Conservation (phyloP, 768 basidiomycete genomes). For the Tubosaeta brunneosetosa region DNA sequence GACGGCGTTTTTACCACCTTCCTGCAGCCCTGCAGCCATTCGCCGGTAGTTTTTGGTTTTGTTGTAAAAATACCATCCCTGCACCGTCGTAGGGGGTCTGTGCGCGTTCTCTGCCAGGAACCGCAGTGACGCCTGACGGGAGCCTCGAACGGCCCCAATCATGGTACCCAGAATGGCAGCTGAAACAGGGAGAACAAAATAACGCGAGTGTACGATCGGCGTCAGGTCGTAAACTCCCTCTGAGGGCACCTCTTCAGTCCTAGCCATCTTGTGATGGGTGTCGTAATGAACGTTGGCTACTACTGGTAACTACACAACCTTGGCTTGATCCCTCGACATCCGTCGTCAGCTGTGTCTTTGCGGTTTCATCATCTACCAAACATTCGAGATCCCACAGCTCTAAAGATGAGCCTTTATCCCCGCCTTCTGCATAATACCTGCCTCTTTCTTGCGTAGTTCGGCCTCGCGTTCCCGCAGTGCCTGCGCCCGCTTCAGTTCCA, state of each 20-base stretch:
- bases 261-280: constrained; percentile 13
- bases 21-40: constrained; percentile 65
- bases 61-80: constrained; percentile 95
- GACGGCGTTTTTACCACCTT: constrained; percentile 53
- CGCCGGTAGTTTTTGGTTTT: constrained; percentile 93
- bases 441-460: constrained; percentile 58
- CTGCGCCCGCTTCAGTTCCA: constrained; percentile 78
- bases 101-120: constrained; percentile 94
- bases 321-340: no score
- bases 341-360: no score
- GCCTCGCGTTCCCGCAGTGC: constrained; percentile 50
- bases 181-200: constrained; percentile 56
- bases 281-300: no score
- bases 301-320: no score
- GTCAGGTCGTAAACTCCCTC: constrained; percentile 26
- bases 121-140: constrained; percentile 63
- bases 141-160: constrained; percentile 71
- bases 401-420: constrained; percentile 58
- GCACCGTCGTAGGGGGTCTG: constrained; percentile 74
- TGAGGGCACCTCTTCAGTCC: constrained; percentile 2
- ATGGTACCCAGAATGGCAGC: constrained; percentile 59
- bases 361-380: no score
- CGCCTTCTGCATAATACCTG: constrained; percentile 52
- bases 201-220: constrained; percentile 39
- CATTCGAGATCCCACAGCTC: not conserved